Evolutionary conservation across 345 rosid genomes (phyloP).

Genomic region (Abelmoschus esculentus): DNA sequence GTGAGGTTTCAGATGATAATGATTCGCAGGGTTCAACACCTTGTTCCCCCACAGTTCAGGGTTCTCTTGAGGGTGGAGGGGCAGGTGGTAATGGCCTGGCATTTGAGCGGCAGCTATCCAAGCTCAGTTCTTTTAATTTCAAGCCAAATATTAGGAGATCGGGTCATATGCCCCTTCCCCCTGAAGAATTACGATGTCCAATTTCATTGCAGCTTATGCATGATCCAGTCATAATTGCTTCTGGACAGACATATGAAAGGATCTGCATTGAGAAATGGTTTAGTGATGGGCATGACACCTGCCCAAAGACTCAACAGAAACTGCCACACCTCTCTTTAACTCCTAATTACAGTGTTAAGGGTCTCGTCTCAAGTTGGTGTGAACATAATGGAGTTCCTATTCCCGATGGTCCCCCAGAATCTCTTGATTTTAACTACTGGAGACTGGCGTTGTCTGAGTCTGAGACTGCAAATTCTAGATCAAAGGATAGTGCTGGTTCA

Average conservation of each 20-base stretch:
- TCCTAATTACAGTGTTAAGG: slow-evolving; percentile 97
- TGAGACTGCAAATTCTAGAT: slow-evolving; percentile 60
- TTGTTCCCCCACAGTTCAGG: slow-evolving; percentile 68
- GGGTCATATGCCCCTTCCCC: slow-evolving; percentile 69
- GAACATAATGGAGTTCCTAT: slow-evolving; percentile 76
- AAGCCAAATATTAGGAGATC: slow-evolving; percentile 46
- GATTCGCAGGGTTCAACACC: slow-evolving; percentile 91
- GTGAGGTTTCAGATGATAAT: slow-evolving; percentile 72
- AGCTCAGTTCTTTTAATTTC: slow-evolving; percentile 68
- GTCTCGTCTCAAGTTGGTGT: slow-evolving; percentile 92
- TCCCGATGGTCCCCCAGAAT: slow-evolving; percentile 79
- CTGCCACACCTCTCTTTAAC: slow-evolving; percentile 76
- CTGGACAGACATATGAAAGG: slow-evolving; percentile 96
- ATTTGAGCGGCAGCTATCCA: slow-evolving; percentile 79
- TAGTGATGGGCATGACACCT: slow-evolving; percentile 77
- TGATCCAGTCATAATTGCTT: slow-evolving; percentile 95
- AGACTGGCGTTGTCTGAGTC: slow-evolving; percentile 68
- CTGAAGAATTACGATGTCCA: slow-evolving; percentile 95
- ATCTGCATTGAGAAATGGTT: slow-evolving; percentile 98
- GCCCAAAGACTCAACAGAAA: slow-evolving; percentile 93
- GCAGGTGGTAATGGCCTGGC: slow-evolving; percentile 34
- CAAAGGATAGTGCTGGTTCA: slow-evolving; percentile 38
- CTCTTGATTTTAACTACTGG: slow-evolving; percentile 87
- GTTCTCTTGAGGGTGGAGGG: slow-evolving; percentile 44
- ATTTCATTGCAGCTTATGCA: slow-evolving; percentile 94